Conservation (phyloP, 805 yeast genomes). For the Spencermartinsiella europaea region DNA sequence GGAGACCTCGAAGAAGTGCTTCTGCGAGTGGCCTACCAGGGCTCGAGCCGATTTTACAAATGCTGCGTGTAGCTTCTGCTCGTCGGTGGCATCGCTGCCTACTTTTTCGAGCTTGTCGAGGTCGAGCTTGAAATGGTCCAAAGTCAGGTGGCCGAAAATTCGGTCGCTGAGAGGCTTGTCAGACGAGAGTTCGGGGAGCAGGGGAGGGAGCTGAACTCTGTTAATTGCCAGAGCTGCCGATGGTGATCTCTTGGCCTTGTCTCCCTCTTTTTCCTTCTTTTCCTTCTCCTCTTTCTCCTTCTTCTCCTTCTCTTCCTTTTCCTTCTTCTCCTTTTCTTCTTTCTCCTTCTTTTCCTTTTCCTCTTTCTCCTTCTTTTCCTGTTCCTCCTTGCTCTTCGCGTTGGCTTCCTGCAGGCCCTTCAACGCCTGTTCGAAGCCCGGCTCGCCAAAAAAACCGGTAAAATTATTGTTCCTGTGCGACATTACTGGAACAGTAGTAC, state of each 20-base stretch:
- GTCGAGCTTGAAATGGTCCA: conserved; percentile 17
- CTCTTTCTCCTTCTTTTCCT: conserved; percentile 12
- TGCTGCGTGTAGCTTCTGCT: conserved; percentile 12
- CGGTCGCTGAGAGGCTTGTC: conserved; percentile 5
- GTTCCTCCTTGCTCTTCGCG: conserved; percentile 15
- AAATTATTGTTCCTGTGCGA: conserved; percentile 4
- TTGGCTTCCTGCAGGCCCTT: conserved; percentile 8
- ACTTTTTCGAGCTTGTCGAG: conserved; percentile 6
- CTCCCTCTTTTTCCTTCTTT: conserved; percentile 2
- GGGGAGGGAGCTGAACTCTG: conserved; percentile 1
- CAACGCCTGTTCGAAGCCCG: not conserved
- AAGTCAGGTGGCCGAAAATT: conserved; percentile 12
- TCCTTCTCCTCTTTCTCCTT: conserved; percentile 5
- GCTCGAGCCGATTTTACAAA: conserved; percentile 14
- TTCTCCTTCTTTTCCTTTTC: conserved; percentile 14
- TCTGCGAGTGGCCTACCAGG: conserved; percentile 11
- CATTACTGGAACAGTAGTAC: conserved; percentile 9
- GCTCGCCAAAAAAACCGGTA: conserved; percentile 9
- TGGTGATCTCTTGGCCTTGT: not conserved
- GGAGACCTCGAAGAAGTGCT: conserved; percentile 20
- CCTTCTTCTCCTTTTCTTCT: conserved; percentile 3
- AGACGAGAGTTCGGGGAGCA: conserved; percentile 1
- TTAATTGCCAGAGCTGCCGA: not conserved
- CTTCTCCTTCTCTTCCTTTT: conserved; percentile 11
- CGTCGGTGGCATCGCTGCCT: conserved; percentile 9